These are phyloP conservation scores for Lycium ferocissimum DNA, from an alignment of 257 asterid genomes.

Conservation along the genomic window DNA sequence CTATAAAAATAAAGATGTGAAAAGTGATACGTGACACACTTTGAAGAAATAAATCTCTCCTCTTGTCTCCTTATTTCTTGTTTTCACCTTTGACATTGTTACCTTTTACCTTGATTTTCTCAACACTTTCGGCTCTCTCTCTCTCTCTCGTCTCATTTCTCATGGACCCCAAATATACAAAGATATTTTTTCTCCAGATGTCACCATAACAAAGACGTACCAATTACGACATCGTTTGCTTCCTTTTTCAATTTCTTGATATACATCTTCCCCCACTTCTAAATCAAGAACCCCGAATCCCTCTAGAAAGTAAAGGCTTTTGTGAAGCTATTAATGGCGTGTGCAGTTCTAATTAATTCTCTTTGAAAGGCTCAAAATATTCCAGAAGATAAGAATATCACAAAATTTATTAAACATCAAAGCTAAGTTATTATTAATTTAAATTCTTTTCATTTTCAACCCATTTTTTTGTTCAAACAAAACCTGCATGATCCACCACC, in stretches of 20 bases:
- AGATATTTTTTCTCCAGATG: too few species aligned
- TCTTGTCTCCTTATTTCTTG: too few species aligned
- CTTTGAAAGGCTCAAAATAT: not conserved
- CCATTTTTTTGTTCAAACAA: not conserved
- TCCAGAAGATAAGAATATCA: not conserved
- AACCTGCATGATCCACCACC: constrained; percentile 21
- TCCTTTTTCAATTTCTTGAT: not conserved
- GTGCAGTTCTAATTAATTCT: not conserved
- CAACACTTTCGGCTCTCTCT: too few species aligned
- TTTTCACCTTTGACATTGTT: too few species aligned
- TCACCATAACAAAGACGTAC: too few species aligned
- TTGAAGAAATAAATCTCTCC: too few species aligned
- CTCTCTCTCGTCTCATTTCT: too few species aligned
- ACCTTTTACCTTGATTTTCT: too few species aligned
- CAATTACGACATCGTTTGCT: not conserved
- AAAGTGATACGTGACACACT: too few species aligned
- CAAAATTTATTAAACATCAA: not conserved
- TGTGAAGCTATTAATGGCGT: constrained; percentile 23
- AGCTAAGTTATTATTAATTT: not conserved
- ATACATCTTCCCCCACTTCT: not conserved
- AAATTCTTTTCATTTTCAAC: not conserved
- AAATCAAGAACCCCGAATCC: constrained; percentile 4
- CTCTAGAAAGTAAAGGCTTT: not conserved
- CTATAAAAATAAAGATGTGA: too few species aligned
- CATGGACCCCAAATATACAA: too few species aligned